A percentile compares a stretch with the other conserved stretches of the same genome.
phyloP scores from a whole-genome alignment of 208 protist species.

The Crithidia brevicula region DNA sequence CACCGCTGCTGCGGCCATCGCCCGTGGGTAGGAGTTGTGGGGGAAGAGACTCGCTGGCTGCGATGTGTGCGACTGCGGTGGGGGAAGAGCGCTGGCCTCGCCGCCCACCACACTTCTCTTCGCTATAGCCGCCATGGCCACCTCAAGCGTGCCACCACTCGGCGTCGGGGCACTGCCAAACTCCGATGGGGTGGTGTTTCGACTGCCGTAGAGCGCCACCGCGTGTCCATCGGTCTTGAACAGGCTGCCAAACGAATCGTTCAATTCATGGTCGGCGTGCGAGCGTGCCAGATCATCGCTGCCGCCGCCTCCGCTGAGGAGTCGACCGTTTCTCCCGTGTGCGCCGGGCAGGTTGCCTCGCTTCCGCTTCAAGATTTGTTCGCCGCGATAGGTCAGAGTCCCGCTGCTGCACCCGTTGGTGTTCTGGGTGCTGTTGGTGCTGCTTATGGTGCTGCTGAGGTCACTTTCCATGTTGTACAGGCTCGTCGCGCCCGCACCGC shows the following conservation, averaged over 20 bases:
- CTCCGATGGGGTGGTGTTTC: not conserved
- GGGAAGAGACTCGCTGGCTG: not conserved
- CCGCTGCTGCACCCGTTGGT: too few relatives aligned
- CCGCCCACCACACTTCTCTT: not conserved
- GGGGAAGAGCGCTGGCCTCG: not conserved
- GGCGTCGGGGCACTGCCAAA: constrained; percentile 1
- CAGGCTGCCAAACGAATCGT: constrained; percentile 10
- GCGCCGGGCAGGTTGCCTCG: constrained; percentile 1
- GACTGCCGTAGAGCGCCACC: constrained; percentile 4
- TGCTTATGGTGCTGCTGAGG: not conserved
- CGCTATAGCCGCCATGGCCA: not conserved
- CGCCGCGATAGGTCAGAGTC: not conserved
- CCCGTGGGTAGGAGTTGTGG: constrained; percentile 6
- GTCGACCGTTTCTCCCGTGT: not conserved
- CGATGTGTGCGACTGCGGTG: not conserved
- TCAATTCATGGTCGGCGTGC: not conserved
- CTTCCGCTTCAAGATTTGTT: not conserved
- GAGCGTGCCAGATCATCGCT: not conserved
- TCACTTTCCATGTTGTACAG: constrained; percentile 1
- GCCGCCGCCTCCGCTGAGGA: too few relatives aligned
- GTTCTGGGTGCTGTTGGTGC: not conserved
- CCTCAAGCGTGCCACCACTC: not conserved
- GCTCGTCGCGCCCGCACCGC: constrained; percentile 4
- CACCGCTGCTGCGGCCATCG: not conserved
- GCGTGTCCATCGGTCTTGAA: constrained; percentile 2